Base-by-base conservation (phyloP, 1,139 yeast genomes). In the Geotrichum citri-aurantii region DNA sequence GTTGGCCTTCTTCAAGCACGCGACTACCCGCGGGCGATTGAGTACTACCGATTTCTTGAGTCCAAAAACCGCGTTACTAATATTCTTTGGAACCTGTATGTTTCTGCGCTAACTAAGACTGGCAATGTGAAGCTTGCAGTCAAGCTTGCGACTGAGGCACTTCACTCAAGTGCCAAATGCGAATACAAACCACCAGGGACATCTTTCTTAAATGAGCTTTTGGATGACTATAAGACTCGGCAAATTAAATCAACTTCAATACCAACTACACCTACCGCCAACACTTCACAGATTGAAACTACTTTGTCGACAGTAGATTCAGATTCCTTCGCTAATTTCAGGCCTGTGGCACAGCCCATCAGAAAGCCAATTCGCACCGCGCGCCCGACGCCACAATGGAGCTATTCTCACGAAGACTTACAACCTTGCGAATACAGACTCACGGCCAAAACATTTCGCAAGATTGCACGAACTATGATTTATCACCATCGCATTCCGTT, bases 131-230 rank as follows among this genome's bases (percentile, higher is more conserved):
- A 31, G 24, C 48, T 37, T 6, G 56, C 56, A 23, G 48, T 29
- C 44, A 54, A 54, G n/a, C 49, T 54, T 14, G 56, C 52, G 5
- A 54, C 49, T 4, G 52, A 54, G 24, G 49, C 56, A 12, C 23
- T 54, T 19, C 44, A 54, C 27, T 48, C 40, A 27, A 14, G 14
- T 8, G 11, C 48, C n/a, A 29, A 48, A 14, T 10, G 19, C n/a
- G 21, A 48, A 14, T 26, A 24, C 5, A 24, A 21, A 4, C 49
- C 52, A 17, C 19, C 44, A n/a, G 44, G 21, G 14, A 37, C 19
- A 37, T 48, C 56, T 8, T 54, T 48, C 23, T 27, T 31, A n/a
- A 48, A 52, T 2, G 42, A 27, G 31, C 31, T 48, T 11, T 46
- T 42, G 23, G 19, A 40, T 23, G 24, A 49, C 19, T 54, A 23